Base-by-base conservation (phyloP, 495 filamentous ascomycete species). In the Penicillium lagena region DNA sequence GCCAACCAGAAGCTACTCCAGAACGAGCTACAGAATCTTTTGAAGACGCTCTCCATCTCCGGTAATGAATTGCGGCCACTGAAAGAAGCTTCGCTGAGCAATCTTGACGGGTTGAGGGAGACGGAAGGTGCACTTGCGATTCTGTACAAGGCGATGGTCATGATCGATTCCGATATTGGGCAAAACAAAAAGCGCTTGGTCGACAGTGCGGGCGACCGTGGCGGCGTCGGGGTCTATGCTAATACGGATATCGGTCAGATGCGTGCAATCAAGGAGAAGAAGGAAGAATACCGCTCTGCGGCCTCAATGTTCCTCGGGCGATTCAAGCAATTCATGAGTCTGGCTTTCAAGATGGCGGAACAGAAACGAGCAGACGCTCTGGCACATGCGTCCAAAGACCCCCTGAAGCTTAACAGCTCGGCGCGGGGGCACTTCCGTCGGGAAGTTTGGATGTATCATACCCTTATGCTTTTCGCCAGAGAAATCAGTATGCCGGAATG, bases 1-100 rank as follows among this genome's bases (percentile, higher is more conserved):
- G 90, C 94, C 14, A 98, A 98, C 56, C 94, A 98, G 64, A 95
- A 94, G 66, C 78, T 95, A 29, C 77, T 98, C 22, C 88, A 90
- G 58, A 87, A 80, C 37, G 93, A 98, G 62, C 73, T 98, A 4
- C 79, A 90, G 52, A 76, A 71, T 7, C 68, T 98, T 12, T 71
- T 98, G 35, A 81, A 87, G 39, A 96, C 86, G 0, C 88, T 95
- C 35, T 90, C 88, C 12, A 95, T 97, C 28, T 87, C 87, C 13
- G 67, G 80, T 5, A 63, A 77, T 13, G 81, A 94, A 46, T 72
- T 97, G 14, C 77, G 79, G 14, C 76, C 86, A 8, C 73, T 97
- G 34, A 81, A 78, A 42, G 76, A 82, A 36, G 84, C 83, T 12
- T 87, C 87, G 7, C 70, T 96, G 7, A 86, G 84, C 48, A 84